These are phyloP conservation scores for Ambrosiella xylebori DNA, from an alignment of 2,329 filamentous ascomycete genomes.

Conservation along the genomic window DNA sequence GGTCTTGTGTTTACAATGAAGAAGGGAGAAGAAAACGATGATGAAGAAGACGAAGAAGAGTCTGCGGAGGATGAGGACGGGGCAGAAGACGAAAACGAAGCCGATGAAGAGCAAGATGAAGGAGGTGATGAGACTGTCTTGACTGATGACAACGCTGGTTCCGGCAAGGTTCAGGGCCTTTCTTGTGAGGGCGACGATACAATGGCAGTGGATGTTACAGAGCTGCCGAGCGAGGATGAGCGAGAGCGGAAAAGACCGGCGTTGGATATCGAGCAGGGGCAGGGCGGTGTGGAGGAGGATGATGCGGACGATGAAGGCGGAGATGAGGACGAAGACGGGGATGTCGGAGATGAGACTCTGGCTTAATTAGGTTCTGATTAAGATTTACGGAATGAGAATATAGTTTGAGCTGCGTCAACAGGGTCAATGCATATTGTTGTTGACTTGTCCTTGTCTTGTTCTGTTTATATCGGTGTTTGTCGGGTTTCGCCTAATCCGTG, in stretches of 20 bases:
- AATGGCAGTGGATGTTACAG: neutral
- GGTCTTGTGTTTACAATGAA: no score
- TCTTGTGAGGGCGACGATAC: neutral
- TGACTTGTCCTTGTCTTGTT: no score
- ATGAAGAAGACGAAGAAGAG: constrained; percentile 22
- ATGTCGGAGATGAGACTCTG: constrained; percentile 5
- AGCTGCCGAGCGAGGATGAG: neutral
- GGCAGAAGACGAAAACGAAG: constrained; percentile 19
- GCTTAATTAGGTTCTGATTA: neutral
- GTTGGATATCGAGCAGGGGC: neutral
- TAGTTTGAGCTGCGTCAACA: no score
- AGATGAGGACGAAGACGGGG: constrained; percentile 1
- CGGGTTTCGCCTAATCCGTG: no score
- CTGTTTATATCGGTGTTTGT: no score
- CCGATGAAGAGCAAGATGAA: constrained; percentile 14
- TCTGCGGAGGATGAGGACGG: constrained; percentile 17
- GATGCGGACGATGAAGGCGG: constrained; percentile 4
- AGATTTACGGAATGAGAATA: neutral
- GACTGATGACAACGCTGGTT: constrained; percentile 19
- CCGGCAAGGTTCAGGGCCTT: neutral
- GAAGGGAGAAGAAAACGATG: constrained; percentile 19
- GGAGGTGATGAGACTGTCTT: constrained; percentile 17
- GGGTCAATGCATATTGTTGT: no score
- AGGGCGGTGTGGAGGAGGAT: neutral
- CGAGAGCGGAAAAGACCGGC: neutral